Percentiles rank a stretch among this genome's conserved stretches.
Conservation (phyloP, 192 early-diverging fungal genomes). For the Haplosporangium gracile region DNA sequence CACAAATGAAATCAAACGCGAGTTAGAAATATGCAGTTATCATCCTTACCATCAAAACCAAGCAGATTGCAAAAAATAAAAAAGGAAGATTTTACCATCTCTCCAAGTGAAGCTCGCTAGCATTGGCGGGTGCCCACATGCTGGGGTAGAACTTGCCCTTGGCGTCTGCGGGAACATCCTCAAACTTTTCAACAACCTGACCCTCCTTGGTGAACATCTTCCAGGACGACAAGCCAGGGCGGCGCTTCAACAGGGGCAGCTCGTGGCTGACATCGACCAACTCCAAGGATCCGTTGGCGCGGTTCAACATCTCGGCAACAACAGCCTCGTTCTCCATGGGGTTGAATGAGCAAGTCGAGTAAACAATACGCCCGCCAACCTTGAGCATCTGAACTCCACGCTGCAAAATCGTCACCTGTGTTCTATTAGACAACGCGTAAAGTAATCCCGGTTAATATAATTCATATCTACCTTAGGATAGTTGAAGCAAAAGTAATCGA, state of each 20-base stretch:
- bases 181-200: slow-evolving; percentile 59
- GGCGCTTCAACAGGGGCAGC: slow-evolving; percentile 84
- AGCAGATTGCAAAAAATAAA: slow-evolving; percentile 40
- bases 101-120: slow-evolving; percentile 72
- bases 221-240: slow-evolving; percentile 89
- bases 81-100: slow-evolving; percentile 65
- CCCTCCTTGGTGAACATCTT: slow-evolving; percentile 82
- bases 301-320: slow-evolving; percentile 84
- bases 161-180: slow-evolving; percentile 59
- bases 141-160: slow-evolving; percentile 64
- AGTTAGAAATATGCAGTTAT: not conserved
- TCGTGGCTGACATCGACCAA: slow-evolving; percentile 90
- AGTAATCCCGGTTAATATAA: too few relatives aligned
- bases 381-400: slow-evolving; percentile 91
- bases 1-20: not conserved
- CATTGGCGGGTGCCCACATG: slow-evolving; percentile 75
- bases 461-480: not conserved
- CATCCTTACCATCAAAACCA: not conserved
- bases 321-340: slow-evolving; percentile 98
- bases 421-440: slow-evolving; percentile 33
- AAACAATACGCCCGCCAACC: slow-evolving; percentile 93
- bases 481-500: not conserved
- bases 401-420: slow-evolving; percentile 90
- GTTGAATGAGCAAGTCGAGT: slow-evolving; percentile 99
- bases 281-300: slow-evolving; percentile 75